Base-by-base conservation (phyloP, 2,329 filamentous ascomycete species). In the Remersonia thermophila region DNA sequence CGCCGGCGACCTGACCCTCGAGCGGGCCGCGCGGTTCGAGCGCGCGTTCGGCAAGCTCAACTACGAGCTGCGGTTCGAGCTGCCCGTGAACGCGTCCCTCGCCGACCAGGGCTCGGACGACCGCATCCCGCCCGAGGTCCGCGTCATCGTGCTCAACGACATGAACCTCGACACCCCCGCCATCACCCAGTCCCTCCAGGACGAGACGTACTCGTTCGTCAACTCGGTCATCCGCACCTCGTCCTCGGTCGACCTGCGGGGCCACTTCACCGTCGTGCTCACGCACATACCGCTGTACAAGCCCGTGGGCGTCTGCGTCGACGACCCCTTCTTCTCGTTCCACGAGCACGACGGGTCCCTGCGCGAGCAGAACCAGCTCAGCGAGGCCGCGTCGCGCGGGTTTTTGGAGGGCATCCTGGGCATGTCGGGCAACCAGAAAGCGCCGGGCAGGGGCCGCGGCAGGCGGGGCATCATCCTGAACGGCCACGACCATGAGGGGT, bases 251-350 rank as follows among this genome's bases (percentile, higher is more conserved):
- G 65, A 71, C 35, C 69, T 67, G 45, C 58, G 67, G 35, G 77
- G 75, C 2, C 71, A 77, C 36, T 84, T 85, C 47, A 95, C 87
- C 0, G 60, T 98, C 3, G 68, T 96, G 2, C 69, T 98, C 13
- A 98, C 91, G 0, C 91, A 98, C 53, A 81, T 98, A 3, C 91
- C 91, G 0, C 65, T 96, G 8, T 78, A 91, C 63, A 98, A 98
- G 55, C 66, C 73, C 2, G 69, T 69, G 7, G 89, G 87, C 0
- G 61, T 91, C 23, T 98, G 91, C 55, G 77, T 83, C 1, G 91
- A 98, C 54, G 66, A 69, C 0, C 89, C 91, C 0, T 81, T 79
- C 55, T 93, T 95, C 54, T 71, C 75, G 35, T 94, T 89, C 56
- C 82, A 86, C 53, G 57, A 67, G 1, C 58, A 68, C 1, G 63